A percentile compares a stretch with the other conserved stretches of the same genome.
Conservation (phyloP, 345 rosid genomes). For the Mangifera indica region DNA sequence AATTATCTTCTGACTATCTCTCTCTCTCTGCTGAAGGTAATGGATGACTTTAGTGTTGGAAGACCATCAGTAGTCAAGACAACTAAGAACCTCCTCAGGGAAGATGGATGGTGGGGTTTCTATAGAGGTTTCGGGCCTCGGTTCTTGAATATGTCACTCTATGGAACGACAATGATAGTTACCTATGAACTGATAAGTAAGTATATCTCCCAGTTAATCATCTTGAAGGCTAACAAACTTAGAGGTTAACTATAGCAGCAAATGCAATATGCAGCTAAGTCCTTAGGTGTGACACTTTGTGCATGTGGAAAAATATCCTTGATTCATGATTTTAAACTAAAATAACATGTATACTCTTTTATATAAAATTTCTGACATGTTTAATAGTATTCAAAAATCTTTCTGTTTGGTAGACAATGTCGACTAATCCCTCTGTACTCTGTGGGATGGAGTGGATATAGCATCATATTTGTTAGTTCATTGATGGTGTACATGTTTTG, state of each 20-base stretch:
- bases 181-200: constrained; percentile 65
- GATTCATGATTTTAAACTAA: background rate
- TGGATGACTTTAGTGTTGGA: constrained; percentile 55
- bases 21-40: constrained; percentile 35
- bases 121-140: constrained; percentile 66
- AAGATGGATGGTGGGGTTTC: constrained; percentile 64
- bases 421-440: background rate
- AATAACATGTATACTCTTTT: background rate
- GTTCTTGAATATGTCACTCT: constrained; percentile 58
- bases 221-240: background rate
- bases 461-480: constrained; percentile 24
- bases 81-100: constrained; percentile 43
- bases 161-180: constrained; percentile 69
- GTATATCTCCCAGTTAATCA: constrained; percentile 12
- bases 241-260: background rate
- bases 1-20: background rate
- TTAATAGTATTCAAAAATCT: background rate
- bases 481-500: background rate
- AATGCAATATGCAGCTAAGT: background rate
- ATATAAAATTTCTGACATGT: background rate
- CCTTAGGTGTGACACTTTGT: background rate
- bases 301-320: background rate
- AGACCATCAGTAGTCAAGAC: constrained; percentile 65
- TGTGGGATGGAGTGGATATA: constrained; percentile 17
- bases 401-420: background rate